Conservation (phyloP, 1,284 basidiomycete genomes). For the Rhodotorula sp. region DNA sequence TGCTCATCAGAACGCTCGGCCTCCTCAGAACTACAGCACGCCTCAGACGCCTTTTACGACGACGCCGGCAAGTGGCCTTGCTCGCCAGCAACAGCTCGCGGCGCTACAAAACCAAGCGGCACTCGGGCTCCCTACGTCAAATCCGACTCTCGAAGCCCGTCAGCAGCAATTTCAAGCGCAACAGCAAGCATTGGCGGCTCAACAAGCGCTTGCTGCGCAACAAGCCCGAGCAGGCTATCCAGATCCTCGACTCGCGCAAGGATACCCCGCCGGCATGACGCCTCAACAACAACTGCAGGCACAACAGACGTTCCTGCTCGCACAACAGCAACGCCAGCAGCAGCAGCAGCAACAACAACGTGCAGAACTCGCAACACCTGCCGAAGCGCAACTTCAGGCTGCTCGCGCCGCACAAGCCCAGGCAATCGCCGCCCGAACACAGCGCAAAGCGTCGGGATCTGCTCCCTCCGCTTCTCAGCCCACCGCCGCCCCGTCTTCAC, state of each 20-base stretch:
- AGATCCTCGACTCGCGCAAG: not conserved
- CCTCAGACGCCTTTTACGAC: not conserved
- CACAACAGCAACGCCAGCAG: constrained; percentile 20
- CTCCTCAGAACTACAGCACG: not conserved
- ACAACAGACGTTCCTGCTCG: constrained; percentile 2
- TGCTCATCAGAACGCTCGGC: not conserved
- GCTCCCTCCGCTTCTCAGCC: not conserved
- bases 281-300: constrained; percentile 4
- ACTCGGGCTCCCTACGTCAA: not conserved
- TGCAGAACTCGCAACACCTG: not conserved
- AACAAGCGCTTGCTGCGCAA: constrained; percentile 1
- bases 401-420: not conserved
- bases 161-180: constrained; percentile 21
- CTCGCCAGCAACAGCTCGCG: constrained; percentile 24
- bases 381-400: not conserved
- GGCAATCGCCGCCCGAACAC: not conserved
- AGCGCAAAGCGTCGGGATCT: not conserved
- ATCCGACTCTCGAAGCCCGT: constrained; percentile 16
- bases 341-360: constrained; percentile 14
- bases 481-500: not conserved
- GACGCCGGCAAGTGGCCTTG: not conserved
- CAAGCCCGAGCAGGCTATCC: not conserved
- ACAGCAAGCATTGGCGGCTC: constrained; percentile 10
- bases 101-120: constrained; percentile 3
- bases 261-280: constrained; percentile 5